Conservation (phyloP, 345 rosid genomes). For the Corchorus olitorius region DNA sequence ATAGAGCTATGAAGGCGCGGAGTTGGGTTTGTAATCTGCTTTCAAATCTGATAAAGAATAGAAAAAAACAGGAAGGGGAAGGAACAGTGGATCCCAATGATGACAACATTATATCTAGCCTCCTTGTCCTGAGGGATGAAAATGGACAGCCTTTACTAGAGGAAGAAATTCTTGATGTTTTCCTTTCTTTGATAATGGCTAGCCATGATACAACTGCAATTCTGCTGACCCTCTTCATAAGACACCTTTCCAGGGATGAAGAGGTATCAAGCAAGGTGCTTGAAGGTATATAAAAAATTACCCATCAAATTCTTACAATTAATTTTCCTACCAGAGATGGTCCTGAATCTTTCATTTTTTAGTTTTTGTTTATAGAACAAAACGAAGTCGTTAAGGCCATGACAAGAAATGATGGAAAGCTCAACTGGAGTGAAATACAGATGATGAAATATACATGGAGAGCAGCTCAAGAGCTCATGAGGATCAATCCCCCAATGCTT, state of each 20-base stretch:
- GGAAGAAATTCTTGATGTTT: conserved; percentile 13
- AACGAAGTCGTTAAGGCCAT: conserved; percentile 5
- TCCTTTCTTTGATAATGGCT: conserved; percentile 22
- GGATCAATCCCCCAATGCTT: conserved; percentile 21
- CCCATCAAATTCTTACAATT: not conserved
- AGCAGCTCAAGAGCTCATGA: conserved; percentile 20
- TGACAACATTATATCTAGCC: conserved; percentile 9
- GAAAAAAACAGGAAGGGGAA: conserved; percentile 14
- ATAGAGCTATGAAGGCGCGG: conserved; percentile 21
- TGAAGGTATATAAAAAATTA: conserved; percentile 9
- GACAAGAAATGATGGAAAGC: conserved; percentile 7
- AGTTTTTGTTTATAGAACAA: not conserved
- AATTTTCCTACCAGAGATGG: not conserved
- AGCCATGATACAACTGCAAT: conserved; percentile 21
- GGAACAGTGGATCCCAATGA: not conserved
- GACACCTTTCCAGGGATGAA: conserved; percentile 18
- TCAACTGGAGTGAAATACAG: conserved; percentile 16
- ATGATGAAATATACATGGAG: conserved; percentile 22
- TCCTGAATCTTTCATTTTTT: not conserved
- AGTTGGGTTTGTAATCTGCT: conserved; percentile 18
- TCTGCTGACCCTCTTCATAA: conserved; percentile 8
- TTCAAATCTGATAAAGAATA: not conserved
- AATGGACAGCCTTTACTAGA: conserved; percentile 3
- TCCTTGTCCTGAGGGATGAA: conserved; percentile 10
- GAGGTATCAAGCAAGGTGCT: conserved; percentile 10